Percentiles rank a stretch among this genome's conserved stretches.
Evolutionary conservation across 2,329 filamentous ascomycete genomes (phyloP).

Genomic region (Xylaria sp.): DNA sequence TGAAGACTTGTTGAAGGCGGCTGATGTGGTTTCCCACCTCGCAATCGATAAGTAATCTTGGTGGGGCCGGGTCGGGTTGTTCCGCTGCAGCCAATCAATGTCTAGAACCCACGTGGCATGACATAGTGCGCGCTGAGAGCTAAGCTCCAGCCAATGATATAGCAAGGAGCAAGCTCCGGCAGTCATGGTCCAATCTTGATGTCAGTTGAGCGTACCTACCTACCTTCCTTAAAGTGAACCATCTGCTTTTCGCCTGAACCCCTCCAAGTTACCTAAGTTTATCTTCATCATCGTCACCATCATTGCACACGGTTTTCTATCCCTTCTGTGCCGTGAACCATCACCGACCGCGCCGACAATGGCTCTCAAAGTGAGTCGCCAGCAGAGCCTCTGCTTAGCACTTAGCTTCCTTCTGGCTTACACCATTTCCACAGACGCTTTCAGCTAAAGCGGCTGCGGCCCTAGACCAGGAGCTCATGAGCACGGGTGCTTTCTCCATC

Average conservation of each 20-base stretch:
- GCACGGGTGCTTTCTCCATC: conserved; percentile 84
- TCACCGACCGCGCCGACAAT: conserved; percentile 31
- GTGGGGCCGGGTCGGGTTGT: conserved; percentile 50
- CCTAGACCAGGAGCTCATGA: conserved; percentile 95
- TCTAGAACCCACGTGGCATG: neutral
- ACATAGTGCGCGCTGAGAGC: neutral
- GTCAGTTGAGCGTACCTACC: conserved; percentile 37
- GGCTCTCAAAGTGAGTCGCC: conserved; percentile 44
- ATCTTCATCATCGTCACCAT: conserved; percentile 8
- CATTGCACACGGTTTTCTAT: neutral
- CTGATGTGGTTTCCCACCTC: neutral
- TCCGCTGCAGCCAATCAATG: conserved; percentile 51
- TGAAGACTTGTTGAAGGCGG: neutral
- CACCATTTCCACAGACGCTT: conserved; percentile 71
- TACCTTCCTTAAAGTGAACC: neutral
- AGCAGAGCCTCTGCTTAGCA: neutral
- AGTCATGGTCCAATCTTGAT: conserved; percentile 31
- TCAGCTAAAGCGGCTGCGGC: conserved; percentile 87
- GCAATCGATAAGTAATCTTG: conserved; percentile 47
- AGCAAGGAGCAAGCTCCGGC: conserved; percentile 18
- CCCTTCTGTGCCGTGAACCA: conserved; percentile 26
- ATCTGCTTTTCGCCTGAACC: conserved; percentile 2
- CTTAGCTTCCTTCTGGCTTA: conserved; percentile 37
- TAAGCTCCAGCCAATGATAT: conserved; percentile 31
- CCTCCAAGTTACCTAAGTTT: neutral